Base-by-base conservation (phyloP, 2,329 filamentous ascomycete genomes). In the Fusarium luffae region DNA sequence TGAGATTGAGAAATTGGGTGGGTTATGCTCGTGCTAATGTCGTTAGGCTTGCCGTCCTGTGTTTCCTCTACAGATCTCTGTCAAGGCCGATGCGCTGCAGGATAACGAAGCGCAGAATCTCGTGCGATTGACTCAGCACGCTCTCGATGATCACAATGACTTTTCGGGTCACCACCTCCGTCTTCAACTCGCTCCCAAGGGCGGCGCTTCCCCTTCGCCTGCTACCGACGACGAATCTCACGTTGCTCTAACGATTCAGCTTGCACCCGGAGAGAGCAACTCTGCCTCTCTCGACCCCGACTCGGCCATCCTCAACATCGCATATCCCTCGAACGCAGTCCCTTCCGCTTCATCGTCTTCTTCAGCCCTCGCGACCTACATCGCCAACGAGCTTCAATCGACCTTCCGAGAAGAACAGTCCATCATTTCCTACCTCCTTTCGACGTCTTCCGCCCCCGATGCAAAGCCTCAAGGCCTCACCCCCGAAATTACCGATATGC, bases 371-470 rank as follows among this genome's bases (percentile, higher is more conserved):
- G 93, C 93, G 0, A 89, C 88, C 0, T 97, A 92, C 70, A 88
- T 98, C 47, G 93, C 94, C 5, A 86, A 88, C 47, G 90, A 95
- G 74, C 83, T 99, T 16, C 90, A 93, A 57, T 85, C 87, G 1
- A 86, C 94, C 1, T 98, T 97, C 75, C 87, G 88, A 7, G 94
- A 98, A 79, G 96, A 99, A 78, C 94, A 95, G 73, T 90, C 93
- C 23, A 92, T 93, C 66, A 91, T 98, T 68, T 90, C 92, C 14
- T 89, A 93, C 76, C 86, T 94, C 21, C 84, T 93, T 18, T 91
- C 88, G 3, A 85, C 85, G 1, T 87, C 86, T 25, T 85, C 85
- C 7, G 49, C 65, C 3, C 80, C 83, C 40, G 83, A 85, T 67
- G 74, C 76, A 62, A 80, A 82, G 54, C 80, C 84, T 5, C 82